These are phyloP conservation scores for Hymenoscyphus infarciens DNA, from an alignment of 2,329 filamentous ascomycete species.

Conservation along the genomic window DNA sequence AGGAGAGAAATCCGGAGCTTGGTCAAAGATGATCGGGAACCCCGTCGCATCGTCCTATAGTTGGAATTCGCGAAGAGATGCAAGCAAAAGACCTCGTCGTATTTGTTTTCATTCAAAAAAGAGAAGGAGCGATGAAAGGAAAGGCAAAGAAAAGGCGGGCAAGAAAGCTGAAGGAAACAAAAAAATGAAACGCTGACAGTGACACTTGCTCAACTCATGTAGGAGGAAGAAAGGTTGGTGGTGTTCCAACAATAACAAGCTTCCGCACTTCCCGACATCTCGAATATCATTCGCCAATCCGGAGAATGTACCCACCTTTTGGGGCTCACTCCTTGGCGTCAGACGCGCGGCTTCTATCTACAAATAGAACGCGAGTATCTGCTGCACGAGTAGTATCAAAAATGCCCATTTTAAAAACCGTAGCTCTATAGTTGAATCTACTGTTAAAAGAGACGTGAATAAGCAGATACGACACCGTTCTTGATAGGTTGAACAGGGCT, in stretches of 20 bases:
- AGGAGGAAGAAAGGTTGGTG: not conserved
- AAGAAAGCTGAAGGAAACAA: not conserved
- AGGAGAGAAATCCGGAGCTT: not conserved
- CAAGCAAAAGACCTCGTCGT: not conserved
- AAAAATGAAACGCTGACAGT: not conserved
- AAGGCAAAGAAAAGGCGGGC: not conserved
- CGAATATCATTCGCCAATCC: not conserved
- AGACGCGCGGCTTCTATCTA: not conserved
- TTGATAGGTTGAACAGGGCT: too few species aligned
- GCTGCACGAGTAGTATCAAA: too few species aligned
- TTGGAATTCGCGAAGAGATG: not conserved
- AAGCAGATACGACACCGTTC: too few species aligned
- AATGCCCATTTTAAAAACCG: too few species aligned
- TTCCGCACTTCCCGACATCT: not conserved
- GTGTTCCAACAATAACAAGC: not conserved
- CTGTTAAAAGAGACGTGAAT: too few species aligned
- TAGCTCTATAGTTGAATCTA: too few species aligned
- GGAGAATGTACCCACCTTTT: not conserved
- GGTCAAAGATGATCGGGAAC: constrained; percentile 3
- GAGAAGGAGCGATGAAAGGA: not conserved
- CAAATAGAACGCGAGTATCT: not conserved
- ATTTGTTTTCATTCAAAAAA: not conserved
- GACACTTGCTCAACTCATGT: not conserved
- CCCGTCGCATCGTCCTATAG: constrained; percentile 5
- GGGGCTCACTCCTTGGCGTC: not conserved